These are phyloP conservation scores for Corymbia calophylla DNA, from an alignment of 441 rosid genomes.

Conservation along the genomic window DNA sequence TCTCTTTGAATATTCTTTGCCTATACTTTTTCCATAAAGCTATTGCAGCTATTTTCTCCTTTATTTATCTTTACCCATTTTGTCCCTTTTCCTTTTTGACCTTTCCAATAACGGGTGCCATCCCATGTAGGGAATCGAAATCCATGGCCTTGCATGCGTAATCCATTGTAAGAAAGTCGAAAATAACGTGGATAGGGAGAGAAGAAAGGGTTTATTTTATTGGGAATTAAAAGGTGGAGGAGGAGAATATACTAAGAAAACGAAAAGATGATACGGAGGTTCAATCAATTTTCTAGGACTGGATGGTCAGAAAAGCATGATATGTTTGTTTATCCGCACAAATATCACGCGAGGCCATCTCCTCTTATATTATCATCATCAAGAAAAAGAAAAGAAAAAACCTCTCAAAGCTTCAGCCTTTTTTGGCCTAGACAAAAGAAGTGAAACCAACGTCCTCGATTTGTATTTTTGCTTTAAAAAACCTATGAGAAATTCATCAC, in stretches of 20 bases:
- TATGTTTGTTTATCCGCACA: neutral
- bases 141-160: neutral
- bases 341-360: neutral
- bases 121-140: neutral
- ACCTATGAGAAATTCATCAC: neutral
- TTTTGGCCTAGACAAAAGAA: neutral
- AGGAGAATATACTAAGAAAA: neutral
- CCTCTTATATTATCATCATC: too few relatives aligned
- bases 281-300: neutral
- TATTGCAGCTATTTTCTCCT: rapidly evolving
- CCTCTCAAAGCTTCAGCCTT: neutral
- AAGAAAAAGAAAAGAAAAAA: too few relatives aligned
- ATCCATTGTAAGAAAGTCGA: neutral
- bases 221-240: neutral
- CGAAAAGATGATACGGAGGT: rapidly evolving
- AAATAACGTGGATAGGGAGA: neutral
- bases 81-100: neutral
- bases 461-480: neutral
- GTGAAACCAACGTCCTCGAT: neutral
- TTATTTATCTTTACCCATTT: too few relatives aligned
- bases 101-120: neutral
- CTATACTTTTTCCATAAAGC: neutral
- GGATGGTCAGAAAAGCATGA: neutral
- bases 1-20: neutral
- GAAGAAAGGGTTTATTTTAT: neutral